Evolutionary conservation across 1,284 basidiomycete species (phyloP), one percentile per base, ranked within the genome.

Genomic region (Ustilago tritici): DNA sequence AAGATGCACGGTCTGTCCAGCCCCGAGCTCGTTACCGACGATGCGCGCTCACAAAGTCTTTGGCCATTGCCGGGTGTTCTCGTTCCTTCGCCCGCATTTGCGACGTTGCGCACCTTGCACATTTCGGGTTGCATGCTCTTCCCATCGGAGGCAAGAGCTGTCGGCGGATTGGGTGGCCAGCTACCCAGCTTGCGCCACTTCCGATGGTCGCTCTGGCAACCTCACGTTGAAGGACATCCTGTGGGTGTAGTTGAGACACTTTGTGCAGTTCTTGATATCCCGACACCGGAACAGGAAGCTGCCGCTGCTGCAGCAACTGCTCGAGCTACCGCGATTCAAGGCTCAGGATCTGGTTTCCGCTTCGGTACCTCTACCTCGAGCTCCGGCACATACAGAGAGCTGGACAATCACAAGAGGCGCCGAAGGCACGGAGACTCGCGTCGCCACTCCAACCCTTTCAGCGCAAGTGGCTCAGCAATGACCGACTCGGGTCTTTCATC

Each of bases 51-150:
- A 10, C 69, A 71, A 8, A 77, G 70, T 50, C 46, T 77, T 3
- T 77, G 70, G 70, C 75, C 75, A 0, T 32, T 77, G 54, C 75
- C 75, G 2, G 75, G 75, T 38, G 66, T 77, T 17, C 63, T 77
- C 19, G 70, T 77, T 19, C 75, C 75, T 2, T 72, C 75, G 47
- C 67, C 70, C n/a, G 64, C 63, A 3, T 79, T 80, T 23, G 38
- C 72, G 8, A 70, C 72, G 15, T 55, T 80, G 61, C 70, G 75
- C 15, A 70, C 78, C 1, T 54, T 80, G 36, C 79, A 80, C 40
- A 79, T 80, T 32, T 76, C 79, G 34, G 79, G 79, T 11, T 78
- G 76, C 66, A 80, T 80, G 79, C 79, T 80, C 19, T 80, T 80
- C 59, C 65, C 69, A 3, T 69, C 70, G 19, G 79, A 80, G 17